Base-by-base conservation (phyloP, 441 rosid species). In the Viola pubescens region DNA sequence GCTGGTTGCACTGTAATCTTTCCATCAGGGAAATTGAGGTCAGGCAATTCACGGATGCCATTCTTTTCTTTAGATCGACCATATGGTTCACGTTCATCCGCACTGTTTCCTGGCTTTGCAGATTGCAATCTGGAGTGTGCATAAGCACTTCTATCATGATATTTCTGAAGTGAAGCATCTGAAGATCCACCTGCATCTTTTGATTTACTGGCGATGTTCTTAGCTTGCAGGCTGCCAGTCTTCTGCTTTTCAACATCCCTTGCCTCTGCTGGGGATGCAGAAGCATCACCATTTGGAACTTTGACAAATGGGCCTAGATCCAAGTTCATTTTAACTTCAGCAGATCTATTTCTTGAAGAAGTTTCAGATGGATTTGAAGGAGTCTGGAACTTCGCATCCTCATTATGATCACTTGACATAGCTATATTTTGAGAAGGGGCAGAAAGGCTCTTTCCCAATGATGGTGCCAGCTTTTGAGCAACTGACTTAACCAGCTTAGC, bases 21-120 rank as follows among this genome's bases (percentile, higher is more conserved):
- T 62, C 75, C 71, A 63, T 83, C 86, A 16, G 82, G 78, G 72
- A 78, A 79, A 67, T 77, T 86, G 62, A 76, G 71, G 62, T 82
- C 83, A 52, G 77, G 84, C 72, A 80, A 71, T 48, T 77, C 86
- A 55, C 65, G 73, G 63, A 68, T 67, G 9, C 77, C 78, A 75
- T 75, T 81, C 64, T 81, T 84, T 63, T 86, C 89, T 77, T 75
- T 82, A 44, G 66, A 64, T 56, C 75, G 69, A 59, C 62, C 65
- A 53, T 77, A 75, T 54, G 68, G 62, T 64, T 83, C 86, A 54
- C 64, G 61, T 51, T 75, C 82, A 61, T 70, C 76, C 62, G 63
- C 57, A 56, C 60, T 69, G 59, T 66, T 65, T 37, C 57, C 40
- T 38, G 70, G 64, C 74, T 75, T 88, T 62, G 82, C 83, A 71